Base-by-base conservation (phyloP, 148 eudicot species). In the Suaeda aralocaspica region DNA sequence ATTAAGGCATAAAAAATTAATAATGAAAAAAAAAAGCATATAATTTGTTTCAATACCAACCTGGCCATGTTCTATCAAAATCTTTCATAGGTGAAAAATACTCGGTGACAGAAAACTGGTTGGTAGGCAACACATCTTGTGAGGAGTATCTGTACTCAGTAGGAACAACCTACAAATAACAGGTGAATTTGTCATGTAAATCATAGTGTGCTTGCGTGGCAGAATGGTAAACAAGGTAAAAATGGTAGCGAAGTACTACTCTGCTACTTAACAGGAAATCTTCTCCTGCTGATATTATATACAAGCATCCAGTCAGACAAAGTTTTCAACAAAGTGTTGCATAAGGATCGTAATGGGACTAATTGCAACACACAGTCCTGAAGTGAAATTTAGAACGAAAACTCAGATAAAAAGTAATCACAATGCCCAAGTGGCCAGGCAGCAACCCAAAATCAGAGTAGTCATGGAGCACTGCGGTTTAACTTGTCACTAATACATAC, bases 31-130 rank as follows among this genome's bases (percentile, higher is more conserved):
- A 2, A 18, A 64, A n/a, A n/a, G 8, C 21, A 45, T 48, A 57
- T 55, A 67, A 42, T 45, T 26, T 39, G 59, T 59, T 57, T 21
- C 18, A 34, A 73, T 46, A 77, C 84, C 56, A 78, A 94, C 99
- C 99, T 81, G 99, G 99, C 99, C 99, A 95, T 68, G 90, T 74
- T 78, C 94, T 83, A 69, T 89, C 95, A 62, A 74, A 78, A 70
- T 93, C 99, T 25, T 80, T 77, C 80, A 87, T 91, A 8, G 99
- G 97, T 59, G 96, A 89, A 70, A 86, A 95, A 81, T 91, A 95
- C 77, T 95, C 99, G 0, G 93, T 91, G 65, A 95, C 99, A 34
- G 99, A 95, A 82, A 95, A 95, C 64, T 95, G 97, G 77, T 95
- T 95, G 61, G 99, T 95, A 12, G 92, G 86, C 68, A 95, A 53